Evolutionary conservation across 495 filamentous ascomycete genomes (phyloP).

Genomic region (Elaphomyces granulatus): DNA sequence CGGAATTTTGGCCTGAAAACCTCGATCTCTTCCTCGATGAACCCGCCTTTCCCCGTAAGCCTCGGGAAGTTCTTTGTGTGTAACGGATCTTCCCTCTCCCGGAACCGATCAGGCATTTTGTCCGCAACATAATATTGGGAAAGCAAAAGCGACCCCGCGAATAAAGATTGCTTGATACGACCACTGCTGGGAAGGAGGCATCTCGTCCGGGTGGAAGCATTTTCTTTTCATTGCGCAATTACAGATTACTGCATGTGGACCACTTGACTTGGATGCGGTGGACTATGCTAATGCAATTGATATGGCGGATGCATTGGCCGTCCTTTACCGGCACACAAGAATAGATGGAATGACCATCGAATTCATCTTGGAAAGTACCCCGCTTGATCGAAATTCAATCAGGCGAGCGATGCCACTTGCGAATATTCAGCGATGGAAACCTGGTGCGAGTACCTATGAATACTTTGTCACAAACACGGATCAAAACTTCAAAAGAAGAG

Average conservation of each 20-base stretch:
- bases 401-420: not conserved
- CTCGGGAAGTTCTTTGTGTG: conserved; percentile 4
- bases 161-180: not conserved
- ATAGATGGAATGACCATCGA: not conserved
- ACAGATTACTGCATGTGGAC: not conserved
- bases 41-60: conserved; percentile 1
- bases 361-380: not conserved
- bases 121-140: not conserved
- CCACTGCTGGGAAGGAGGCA: not conserved
- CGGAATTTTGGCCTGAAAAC: conserved; percentile 4
- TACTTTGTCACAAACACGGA: not conserved
- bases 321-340: not conserved
- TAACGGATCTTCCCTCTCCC: conserved; percentile 5
- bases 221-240: not conserved
- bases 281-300: not conserved
- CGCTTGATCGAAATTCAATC: not conserved
- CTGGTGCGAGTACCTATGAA: not conserved
- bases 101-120: not conserved
- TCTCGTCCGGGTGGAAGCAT: not conserved
- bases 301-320: not conserved
- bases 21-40: conserved; percentile 3
- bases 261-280: not conserved
- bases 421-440: not conserved
- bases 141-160: not conserved
- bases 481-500: not conserved